Conservation (phyloP, 1,284 basidiomycete genomes). For the Trametes hirsuta region DNA sequence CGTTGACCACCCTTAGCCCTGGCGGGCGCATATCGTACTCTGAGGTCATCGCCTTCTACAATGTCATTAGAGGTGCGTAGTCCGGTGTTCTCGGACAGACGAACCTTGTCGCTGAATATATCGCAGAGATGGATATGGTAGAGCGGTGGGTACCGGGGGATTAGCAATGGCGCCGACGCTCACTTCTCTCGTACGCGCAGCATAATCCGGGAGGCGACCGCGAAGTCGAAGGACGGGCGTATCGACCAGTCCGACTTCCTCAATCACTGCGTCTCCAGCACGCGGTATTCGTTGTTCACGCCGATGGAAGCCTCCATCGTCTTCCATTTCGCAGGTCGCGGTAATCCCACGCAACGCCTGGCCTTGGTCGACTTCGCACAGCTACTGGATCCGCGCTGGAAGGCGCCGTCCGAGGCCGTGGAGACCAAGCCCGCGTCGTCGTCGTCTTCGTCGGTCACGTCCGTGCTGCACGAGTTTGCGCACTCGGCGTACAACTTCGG, state of each 20-base stretch:
- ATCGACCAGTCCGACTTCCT: conserved; percentile 86
- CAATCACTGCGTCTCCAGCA: conserved; percentile 71
- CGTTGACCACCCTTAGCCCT: conserved; percentile 83
- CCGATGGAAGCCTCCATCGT: conserved; percentile 96
- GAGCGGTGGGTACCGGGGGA: conserved; percentile 62
- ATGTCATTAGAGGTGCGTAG: conserved; percentile 79
- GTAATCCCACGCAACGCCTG: conserved; percentile 67
- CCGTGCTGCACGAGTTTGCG: conserved; percentile 54
- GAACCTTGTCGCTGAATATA: conserved; percentile 19
- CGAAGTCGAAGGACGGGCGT: conserved; percentile 90
- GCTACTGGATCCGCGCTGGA: conserved; percentile 86
- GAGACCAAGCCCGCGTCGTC: conserved; percentile 34
- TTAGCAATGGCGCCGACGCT: conserved; percentile 11
- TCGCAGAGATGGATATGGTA: conserved; percentile 90
- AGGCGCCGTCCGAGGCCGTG: conserved; percentile 59
- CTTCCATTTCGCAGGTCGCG: conserved; percentile 93
- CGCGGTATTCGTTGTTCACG: conserved; percentile 91
- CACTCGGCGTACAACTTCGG: conserved; percentile 86
- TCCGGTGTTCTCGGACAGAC: conserved; percentile 1
- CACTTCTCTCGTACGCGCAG: conserved; percentile 38
- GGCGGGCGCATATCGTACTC: conserved; percentile 93
- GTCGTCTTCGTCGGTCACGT: conserved; percentile 32
- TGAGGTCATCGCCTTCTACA: conserved; percentile 94
- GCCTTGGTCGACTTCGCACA: conserved; percentile 88
- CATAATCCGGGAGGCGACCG: conserved; percentile 83